phyloP scores from a whole-genome alignment of 208 protist genomes.

The Angomonas ambiguus region DNA sequence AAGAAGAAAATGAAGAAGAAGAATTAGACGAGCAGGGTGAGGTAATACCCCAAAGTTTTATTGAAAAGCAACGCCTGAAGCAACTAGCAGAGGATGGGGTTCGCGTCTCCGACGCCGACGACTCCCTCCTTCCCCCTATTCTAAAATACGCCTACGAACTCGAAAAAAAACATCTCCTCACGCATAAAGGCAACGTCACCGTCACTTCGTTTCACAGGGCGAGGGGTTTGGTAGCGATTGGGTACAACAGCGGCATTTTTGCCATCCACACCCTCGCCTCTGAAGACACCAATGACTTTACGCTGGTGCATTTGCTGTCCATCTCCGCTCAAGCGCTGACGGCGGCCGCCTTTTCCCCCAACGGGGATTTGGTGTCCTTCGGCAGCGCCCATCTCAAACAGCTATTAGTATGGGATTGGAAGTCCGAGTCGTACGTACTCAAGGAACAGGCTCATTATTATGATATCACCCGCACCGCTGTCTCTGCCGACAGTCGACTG shows the following conservation, averaged over 20 bases:
- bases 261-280: constrained; percentile 69
- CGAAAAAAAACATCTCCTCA: constrained; percentile 80
- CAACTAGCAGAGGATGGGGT: constrained; percentile 75
- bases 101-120: constrained; percentile 69
- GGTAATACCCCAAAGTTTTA: constrained; percentile 55
- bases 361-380: constrained; percentile 86
- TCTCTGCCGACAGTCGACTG: constrained; percentile 81
- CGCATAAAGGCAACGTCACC: constrained; percentile 83
- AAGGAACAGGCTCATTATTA: constrained; percentile 94
- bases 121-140: constrained; percentile 58
- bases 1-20: constrained; percentile 19
- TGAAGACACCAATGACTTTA: not conserved
- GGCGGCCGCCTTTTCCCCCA: constrained; percentile 75
- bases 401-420: constrained; percentile 94
- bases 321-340: constrained; percentile 90
- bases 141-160: constrained; percentile 82
- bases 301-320: constrained; percentile 83
- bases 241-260: constrained; percentile 90
- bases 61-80: constrained; percentile 72
- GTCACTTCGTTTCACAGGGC: constrained; percentile 70
- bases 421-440: constrained; percentile 87
- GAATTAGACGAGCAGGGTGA: constrained; percentile 25
- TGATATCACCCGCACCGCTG: constrained; percentile 84
- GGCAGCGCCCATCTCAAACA: constrained; percentile 86
- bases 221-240: constrained; percentile 77